Evolutionary conservation across 2,329 filamentous ascomycete genomes (phyloP).

Genomic region (Didymellaceae sp.): DNA sequence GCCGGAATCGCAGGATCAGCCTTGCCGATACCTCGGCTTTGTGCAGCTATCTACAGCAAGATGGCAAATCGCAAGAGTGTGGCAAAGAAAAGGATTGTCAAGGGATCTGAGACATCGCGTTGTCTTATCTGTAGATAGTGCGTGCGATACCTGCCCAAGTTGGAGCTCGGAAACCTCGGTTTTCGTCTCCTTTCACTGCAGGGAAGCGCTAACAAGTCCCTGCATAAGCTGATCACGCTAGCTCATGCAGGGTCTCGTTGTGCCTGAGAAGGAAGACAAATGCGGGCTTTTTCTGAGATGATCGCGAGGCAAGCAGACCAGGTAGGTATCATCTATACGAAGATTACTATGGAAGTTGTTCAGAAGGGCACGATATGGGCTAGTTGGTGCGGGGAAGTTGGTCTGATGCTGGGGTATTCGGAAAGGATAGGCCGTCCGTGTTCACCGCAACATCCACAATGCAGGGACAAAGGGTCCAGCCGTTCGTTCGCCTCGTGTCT

Average conservation of each 20-base stretch:
- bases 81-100: not conserved
- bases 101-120: not conserved
- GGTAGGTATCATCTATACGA: not conserved
- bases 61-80: not conserved
- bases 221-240: constrained; percentile 1
- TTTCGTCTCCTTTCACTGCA: not conserved
- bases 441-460: constrained; percentile 8
- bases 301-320: not conserved
- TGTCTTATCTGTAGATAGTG: constrained; percentile 6
- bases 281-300: not conserved
- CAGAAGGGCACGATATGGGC: not conserved
- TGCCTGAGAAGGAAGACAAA: constrained; percentile 3
- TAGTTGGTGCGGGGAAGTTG: not conserved
- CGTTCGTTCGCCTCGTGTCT: constrained; percentile 28
- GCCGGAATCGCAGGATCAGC: not conserved
- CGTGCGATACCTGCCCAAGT: constrained; percentile 3
- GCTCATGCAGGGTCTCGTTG: constrained; percentile 7
- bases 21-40: not conserved
- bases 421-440: not conserved
- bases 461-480: constrained; percentile 7
- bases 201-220: constrained; percentile 5
- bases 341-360: no score
- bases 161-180: not conserved
- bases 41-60: not conserved
- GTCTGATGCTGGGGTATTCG: not conserved